phyloP scores from a whole-genome alignment of 1,284 basidiomycete species.

The Pterulicium gracile region DNA sequence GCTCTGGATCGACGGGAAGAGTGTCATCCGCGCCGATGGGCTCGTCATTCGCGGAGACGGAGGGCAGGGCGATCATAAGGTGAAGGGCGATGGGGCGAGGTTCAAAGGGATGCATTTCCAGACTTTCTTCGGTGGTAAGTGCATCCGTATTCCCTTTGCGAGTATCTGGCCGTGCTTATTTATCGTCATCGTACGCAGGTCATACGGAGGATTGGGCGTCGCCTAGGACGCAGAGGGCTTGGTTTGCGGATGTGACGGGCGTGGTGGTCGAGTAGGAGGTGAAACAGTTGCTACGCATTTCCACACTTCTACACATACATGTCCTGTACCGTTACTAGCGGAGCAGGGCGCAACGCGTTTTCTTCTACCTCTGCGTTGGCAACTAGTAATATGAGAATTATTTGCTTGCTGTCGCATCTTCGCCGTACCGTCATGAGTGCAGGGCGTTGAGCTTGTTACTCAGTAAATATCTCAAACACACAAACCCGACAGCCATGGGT shows the following conservation, averaged over 20 bases:
- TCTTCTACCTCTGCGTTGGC: too few relatives aligned
- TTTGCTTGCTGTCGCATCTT: too few relatives aligned
- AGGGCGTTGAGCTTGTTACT: too few relatives aligned
- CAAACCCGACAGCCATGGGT: too few relatives aligned
- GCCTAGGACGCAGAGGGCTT: slow-evolving; percentile 49
- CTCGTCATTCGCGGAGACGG: slow-evolving; percentile 35
- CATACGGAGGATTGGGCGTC: slow-evolving; percentile 50
- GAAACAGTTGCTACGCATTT: too few relatives aligned
- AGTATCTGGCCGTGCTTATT: background rate
- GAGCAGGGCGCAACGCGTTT: too few relatives aligned
- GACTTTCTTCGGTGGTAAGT: slow-evolving; percentile 65
- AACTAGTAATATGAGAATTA: too few relatives aligned
- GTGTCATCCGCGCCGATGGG: slow-evolving; percentile 32
- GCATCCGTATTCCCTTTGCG: background rate
- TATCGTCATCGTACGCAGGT: slow-evolving; percentile 24
- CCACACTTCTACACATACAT: too few relatives aligned
- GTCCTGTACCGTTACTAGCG: too few relatives aligned
- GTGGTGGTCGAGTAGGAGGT: slow-evolving; percentile 25
- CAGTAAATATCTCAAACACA: too few relatives aligned
- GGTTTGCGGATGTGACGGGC: slow-evolving; percentile 52
- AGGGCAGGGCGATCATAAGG: too few relatives aligned
- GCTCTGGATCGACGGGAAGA: slow-evolving; percentile 41
- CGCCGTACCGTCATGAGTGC: too few relatives aligned
- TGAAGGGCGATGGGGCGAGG: slow-evolving; percentile 25
- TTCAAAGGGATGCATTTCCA: slow-evolving; percentile 57